These are phyloP conservation scores for Suillus americanus DNA, from an alignment of 768 basidiomycete genomes.

Conservation along the genomic window DNA sequence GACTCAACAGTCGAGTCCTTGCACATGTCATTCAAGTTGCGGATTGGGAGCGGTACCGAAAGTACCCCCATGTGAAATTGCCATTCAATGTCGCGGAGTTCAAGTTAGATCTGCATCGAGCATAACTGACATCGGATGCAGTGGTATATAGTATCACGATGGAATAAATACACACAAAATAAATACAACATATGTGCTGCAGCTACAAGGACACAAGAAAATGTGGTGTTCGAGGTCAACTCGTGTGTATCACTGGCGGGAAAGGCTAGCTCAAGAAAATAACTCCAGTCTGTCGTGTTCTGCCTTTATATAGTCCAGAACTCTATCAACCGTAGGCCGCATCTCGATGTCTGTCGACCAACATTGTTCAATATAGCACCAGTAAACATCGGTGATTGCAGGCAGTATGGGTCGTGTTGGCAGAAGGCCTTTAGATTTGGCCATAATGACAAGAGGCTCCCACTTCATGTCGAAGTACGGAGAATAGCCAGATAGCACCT, in stretches of 20 bases:
- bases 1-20: not conserved
- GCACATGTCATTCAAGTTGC: no score
- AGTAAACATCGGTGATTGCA: not conserved
- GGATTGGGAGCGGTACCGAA: not conserved
- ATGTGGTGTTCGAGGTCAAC: not conserved
- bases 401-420: not conserved
- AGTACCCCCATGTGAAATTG: not conserved
- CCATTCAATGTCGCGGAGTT: not conserved
- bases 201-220: not conserved
- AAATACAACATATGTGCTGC: not conserved
- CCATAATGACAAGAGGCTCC: not conserved
- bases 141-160: no score
- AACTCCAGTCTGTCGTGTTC: not conserved
- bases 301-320: not conserved
- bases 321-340: not conserved
- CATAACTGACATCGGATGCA: no score
- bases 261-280: not conserved
- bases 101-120: not conserved
- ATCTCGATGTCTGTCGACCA: not conserved
- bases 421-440: not conserved
- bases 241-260: not conserved
- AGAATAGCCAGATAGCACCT: not conserved
- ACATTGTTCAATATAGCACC: not conserved
- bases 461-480: not conserved
- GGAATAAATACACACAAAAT: not conserved